phyloP scores from a whole-genome alignment of 768 basidiomycete species.

The Suillus americanus region DNA sequence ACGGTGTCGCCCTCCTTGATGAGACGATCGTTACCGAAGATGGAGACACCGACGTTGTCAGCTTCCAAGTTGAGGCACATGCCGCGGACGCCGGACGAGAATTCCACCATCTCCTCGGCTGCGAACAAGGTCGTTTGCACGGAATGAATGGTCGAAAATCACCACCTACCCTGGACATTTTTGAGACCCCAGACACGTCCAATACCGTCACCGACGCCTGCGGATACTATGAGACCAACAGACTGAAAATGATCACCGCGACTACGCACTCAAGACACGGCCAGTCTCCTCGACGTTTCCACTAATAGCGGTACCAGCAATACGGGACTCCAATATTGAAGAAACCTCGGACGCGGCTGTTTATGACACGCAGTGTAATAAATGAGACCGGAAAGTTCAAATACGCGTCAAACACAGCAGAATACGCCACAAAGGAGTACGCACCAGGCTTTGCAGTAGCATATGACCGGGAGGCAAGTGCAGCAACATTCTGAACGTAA shows the following conservation, averaged over 20 bases:
- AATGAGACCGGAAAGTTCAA: constrained; percentile 13
- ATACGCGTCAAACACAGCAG: constrained; percentile 15
- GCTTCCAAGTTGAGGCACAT: constrained; percentile 99
- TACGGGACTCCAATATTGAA: constrained; percentile 97
- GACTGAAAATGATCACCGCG: not conserved
- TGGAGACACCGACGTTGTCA: constrained; percentile 99
- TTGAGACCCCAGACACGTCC: constrained; percentile 98
- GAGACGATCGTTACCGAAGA: constrained; percentile 96
- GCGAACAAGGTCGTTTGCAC: constrained; percentile 13
- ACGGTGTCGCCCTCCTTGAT: constrained; percentile 99
- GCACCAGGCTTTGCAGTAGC: constrained; percentile 97
- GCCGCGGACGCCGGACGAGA: constrained; percentile 99
- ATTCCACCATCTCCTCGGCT: constrained; percentile 99
- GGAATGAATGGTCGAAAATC: constrained; percentile 1
- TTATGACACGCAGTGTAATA: constrained; percentile 33
- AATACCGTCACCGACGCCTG: constrained; percentile 99
- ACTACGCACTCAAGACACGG: constrained; percentile 88
- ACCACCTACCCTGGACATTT: constrained; percentile 88
- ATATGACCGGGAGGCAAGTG: constrained; percentile 76
- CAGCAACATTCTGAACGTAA: constrained; percentile 38
- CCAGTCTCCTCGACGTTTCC: constrained; percentile 99
- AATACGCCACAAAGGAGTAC: constrained; percentile 26
- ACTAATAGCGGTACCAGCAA: constrained; percentile 86
- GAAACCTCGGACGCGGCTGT: constrained; percentile 98
- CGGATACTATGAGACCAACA: constrained; percentile 11